Evolutionary conservation across 495 filamentous ascomycete species (phyloP).

Genomic region (Ascobolus immersus): DNA sequence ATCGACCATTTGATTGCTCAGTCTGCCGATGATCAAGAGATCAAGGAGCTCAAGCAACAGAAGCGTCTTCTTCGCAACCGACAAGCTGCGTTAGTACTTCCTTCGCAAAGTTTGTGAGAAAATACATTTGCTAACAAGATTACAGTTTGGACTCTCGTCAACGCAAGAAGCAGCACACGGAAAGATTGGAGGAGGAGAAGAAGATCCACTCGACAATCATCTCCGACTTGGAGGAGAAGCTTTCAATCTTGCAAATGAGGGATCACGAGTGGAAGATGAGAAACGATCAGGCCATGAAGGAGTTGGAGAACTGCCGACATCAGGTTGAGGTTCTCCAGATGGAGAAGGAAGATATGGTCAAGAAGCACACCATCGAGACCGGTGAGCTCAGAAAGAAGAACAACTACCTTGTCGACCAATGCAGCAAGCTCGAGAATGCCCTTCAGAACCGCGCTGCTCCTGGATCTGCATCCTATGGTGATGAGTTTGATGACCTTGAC

Average conservation of each 20-base stretch:
- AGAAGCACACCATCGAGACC: constrained; percentile 73
- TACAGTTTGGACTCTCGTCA: constrained; percentile 78
- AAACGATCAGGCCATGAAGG: constrained; percentile 36
- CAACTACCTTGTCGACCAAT: constrained; percentile 59
- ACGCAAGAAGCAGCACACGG: constrained; percentile 95
- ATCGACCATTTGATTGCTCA: constrained; percentile 81
- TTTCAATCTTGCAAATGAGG: constrained; percentile 29
- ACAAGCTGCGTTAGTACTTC: constrained; percentile 64
- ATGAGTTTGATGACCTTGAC: constrained; percentile 26
- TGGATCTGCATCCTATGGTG: constrained; percentile 30
- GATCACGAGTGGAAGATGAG: constrained; percentile 37
- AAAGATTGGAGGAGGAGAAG: constrained; percentile 90
- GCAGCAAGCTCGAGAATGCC: constrained; percentile 51
- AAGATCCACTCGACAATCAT: constrained; percentile 60
- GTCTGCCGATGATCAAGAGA: constrained; percentile 72
- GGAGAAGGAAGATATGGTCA: constrained; percentile 81
- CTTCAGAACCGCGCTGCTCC: constrained; percentile 13
- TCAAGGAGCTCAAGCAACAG: constrained; percentile 96
- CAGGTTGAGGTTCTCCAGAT: constrained; percentile 51
- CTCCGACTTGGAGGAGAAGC: constrained; percentile 51
- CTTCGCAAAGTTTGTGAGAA: constrained; percentile 6
- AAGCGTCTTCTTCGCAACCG: constrained; percentile 86
- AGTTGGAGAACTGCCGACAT: constrained; percentile 45
- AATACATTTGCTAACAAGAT: constrained; percentile 18
- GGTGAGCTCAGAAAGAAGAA: constrained; percentile 91